Evolutionary conservation across 768 basidiomycete species (phyloP), one percentile per base, ranked within the genome.

Genomic region (Agaricus sinodeliciosus): DNA sequence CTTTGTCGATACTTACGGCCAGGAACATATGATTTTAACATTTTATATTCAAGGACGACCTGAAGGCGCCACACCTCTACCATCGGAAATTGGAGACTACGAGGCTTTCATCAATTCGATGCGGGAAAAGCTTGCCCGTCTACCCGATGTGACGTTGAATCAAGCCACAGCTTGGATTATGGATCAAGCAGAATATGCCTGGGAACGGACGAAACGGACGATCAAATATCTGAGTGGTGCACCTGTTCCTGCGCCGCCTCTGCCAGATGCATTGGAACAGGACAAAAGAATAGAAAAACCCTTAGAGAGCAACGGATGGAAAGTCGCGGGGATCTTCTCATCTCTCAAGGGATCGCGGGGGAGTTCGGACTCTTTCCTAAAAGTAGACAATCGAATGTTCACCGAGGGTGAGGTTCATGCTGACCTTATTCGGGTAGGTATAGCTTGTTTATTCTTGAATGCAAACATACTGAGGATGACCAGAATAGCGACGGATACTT

Each of bases 351-450:
- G 73, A 40, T 59, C 67, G 28, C 67, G 64, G 45, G 65, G 62
- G 46, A 64, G 60, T 42, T 56, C 56, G 36, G 71, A 70, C 48
- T 52, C 69, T 5, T 58, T 53, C 12, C 56, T 63, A 16, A 69
- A 70, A 26, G 54, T 62, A 18, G 68, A 70, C 18, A 76, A 75
- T 11, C 71, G 69, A 53, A 60, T 69, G 15, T 87, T 77, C 68
- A 82, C 76, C 15, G 87, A 90, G 56, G 89, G 90, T 7, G 87
- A 91, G 60, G 86, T 87, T 8, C 90, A 91, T 65, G 90, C 81
- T 8, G 83, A 87, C 67, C 75, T 90, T 39, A 72, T 90, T 55
- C 79, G 79, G 74, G 89, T 89, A 66, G 54, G 80, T 71, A 41
- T 13, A 22, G 51, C 19, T n/a, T 31, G 16, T 50, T 54, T 43